These are phyloP conservation scores for Plasmodium adleri DNA, from an alignment of 169 alveolate genomes.

Conservation along the genomic window DNA sequence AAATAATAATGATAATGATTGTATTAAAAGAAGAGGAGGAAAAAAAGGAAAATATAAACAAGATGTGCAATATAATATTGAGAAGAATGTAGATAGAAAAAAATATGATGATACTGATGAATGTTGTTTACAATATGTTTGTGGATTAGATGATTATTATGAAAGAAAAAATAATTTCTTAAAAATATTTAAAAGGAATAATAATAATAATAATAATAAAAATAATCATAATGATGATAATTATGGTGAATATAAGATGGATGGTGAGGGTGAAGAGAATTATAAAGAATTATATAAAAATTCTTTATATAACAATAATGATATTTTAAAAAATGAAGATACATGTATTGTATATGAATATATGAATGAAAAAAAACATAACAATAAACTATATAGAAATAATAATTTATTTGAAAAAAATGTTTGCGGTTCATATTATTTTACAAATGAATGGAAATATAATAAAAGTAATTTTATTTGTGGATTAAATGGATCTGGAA, in stretches of 20 bases:
- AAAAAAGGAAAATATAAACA: background rate
- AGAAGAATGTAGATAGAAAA: background rate
- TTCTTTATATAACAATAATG: no score
- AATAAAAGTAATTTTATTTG: slow-evolving; percentile 33
- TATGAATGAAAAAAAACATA: no score
- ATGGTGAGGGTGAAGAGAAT: background rate
- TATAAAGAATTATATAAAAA: background rate
- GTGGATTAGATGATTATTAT: slow-evolving; percentile 69
- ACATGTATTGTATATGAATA: no score
- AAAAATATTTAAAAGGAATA: slow-evolving; percentile 24
- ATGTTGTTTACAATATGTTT: slow-evolving; percentile 13
- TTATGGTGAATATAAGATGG: background rate
- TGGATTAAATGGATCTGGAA: slow-evolving; percentile 76
- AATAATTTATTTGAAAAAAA: background rate
- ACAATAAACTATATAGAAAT: background rate
- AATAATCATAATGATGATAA: background rate
- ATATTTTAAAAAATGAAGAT: no score
- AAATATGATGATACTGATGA: background rate
- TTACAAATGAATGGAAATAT: slow-evolving; percentile 43
- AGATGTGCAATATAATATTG: no score
- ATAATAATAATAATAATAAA: background rate
- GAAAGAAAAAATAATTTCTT: slow-evolving; percentile 41
- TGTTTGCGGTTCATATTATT: background rate
- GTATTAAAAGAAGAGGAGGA: background rate
- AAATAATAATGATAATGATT: background rate